Base-by-base conservation (phyloP, 2,329 filamentous ascomycete species). In the Sordariomycetes sp. region DNA sequence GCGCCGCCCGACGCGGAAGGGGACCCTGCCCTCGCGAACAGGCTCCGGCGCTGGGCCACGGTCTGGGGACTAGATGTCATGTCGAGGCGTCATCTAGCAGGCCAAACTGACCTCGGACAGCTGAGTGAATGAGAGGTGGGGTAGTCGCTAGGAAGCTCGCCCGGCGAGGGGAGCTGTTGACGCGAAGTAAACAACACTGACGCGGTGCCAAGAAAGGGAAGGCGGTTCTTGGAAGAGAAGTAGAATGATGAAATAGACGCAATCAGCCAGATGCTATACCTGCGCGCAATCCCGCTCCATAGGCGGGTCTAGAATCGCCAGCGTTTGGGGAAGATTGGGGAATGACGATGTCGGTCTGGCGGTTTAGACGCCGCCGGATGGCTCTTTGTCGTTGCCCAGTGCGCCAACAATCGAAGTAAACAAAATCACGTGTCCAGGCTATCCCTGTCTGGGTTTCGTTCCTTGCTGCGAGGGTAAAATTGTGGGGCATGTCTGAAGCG, bases 1-100 rank as follows among this genome's bases (percentile, higher is more conserved):
- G 71, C 70, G 54, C 70, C 74, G 40, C 83, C 78, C 55, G 76
- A 79, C 50, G 87, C 81, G 35, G 89, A 88, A 24, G 86, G 79
- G 18, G 88, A 87, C 52, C 79, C 75, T 57, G 84, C 83, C 68
- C 90, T 82, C 60, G 80, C 79, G 69, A 96, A 95, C 18, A 89
- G 88, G 73, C 85, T 88, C 66, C 90, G 86, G 76, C 86, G 89
- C 69, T 87, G 82, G 64, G 86, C 82, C 71, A 82, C 50, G 3
- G 57, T 54, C 43, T 37, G 57, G n/a, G 51, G 52, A 24, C 46
- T 54, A 52, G 74, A 76, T 67, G 77, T 76, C 79, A 82, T 83
- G 63, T 55, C 62, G 61, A 55, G 52, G 57, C 43, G 35, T 59
- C 60, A 60, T 53, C 37, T 56, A 58, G n/a, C 40, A 46, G 16